phyloP scores from a whole-genome alignment of 495 filamentous ascomycete species.

The Cercophora sp. region DNA sequence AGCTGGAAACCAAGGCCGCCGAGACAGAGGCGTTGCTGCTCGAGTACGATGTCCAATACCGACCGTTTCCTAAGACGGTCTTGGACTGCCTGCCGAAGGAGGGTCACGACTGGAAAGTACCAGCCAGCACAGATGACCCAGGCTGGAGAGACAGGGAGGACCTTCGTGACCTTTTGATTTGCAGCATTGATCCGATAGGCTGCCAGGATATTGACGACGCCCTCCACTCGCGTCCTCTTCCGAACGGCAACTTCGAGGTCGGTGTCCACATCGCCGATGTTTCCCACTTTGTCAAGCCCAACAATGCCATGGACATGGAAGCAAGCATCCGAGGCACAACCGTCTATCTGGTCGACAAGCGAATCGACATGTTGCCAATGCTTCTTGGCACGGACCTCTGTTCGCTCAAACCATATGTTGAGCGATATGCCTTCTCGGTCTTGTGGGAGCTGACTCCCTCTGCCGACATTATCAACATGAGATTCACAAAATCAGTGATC shows the following conservation, averaged over 20 bases:
- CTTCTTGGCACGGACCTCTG: conserved; percentile 93
- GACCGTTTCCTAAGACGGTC: conserved; percentile 92
- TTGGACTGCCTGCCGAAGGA: conserved; percentile 87
- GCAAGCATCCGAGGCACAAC: conserved; percentile 91
- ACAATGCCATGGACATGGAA: conserved; percentile 94
- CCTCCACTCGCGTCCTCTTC: conserved; percentile 76
- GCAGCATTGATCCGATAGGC: conserved; percentile 93
- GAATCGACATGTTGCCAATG: conserved; percentile 97
- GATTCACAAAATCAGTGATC: conserved; percentile 97
- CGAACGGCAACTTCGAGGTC: conserved; percentile 93
- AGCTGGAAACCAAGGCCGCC: conserved; percentile 89
- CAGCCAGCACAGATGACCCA: conserved; percentile 65
- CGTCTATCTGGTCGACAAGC: conserved; percentile 96
- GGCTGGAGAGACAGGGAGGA: conserved; percentile 84
- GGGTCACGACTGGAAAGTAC: conserved; percentile 93
- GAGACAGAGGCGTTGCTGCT: conserved; percentile 93
- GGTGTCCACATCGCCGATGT: conserved; percentile 99
- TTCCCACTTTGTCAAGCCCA: conserved; percentile 95
- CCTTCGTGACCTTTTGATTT: conserved; percentile 79
- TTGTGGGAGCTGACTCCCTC: conserved; percentile 87
- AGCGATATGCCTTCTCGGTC: conserved; percentile 93
- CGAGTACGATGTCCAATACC: conserved; percentile 96
- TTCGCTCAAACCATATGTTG: conserved; percentile 94
- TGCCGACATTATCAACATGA: conserved; percentile 73
- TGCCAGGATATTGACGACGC: conserved; percentile 99